Conservation (phyloP, 75 land plant genomes). For the Isoetes taiwanensis region DNA sequence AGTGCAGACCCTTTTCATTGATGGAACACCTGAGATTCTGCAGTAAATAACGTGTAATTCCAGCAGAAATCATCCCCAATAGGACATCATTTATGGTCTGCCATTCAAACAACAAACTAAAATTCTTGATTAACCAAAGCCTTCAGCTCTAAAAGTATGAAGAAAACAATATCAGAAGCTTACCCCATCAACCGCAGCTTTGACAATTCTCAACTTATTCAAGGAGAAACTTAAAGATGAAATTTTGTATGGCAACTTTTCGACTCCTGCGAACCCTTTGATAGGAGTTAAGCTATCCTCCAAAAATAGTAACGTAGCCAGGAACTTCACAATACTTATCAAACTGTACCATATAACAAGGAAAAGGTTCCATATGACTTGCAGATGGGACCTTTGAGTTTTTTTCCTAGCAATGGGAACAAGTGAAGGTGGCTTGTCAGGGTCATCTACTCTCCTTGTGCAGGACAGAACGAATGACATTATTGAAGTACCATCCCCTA, state of each 20-base stretch:
- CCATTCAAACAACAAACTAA: background rate
- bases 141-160: background rate
- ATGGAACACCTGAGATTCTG: no score
- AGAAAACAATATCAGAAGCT: background rate
- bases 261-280: slow-evolving; percentile 49
- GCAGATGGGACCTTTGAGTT: no score
- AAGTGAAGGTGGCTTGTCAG: slow-evolving; percentile 43
- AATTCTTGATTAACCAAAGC: background rate
- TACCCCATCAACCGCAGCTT: slow-evolving; percentile 43
- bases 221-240: slow-evolving; percentile 27
- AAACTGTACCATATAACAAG: slow-evolving; percentile 37
- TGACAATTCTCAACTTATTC: slow-evolving; percentile 45
- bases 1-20: no score
- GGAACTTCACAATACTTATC: slow-evolving; percentile 19
- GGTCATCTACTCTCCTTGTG: slow-evolving; percentile 37
- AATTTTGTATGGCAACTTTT: slow-evolving; percentile 30
- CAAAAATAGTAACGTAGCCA: slow-evolving; percentile 25
- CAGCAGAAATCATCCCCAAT: slow-evolving; percentile 54
- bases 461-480: slow-evolving; percentile 68
- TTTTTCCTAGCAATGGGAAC: no score
- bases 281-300: slow-evolving; percentile 47
- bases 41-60: slow-evolving; percentile 42
- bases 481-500: slow-evolving; percentile 77
- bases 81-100: slow-evolving; percentile 86
- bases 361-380: slow-evolving; percentile 22